These are phyloP conservation scores for Debaryomyces hansenii DNA, from an alignment of 805 yeast genomes.

Conservation along the genomic window DNA sequence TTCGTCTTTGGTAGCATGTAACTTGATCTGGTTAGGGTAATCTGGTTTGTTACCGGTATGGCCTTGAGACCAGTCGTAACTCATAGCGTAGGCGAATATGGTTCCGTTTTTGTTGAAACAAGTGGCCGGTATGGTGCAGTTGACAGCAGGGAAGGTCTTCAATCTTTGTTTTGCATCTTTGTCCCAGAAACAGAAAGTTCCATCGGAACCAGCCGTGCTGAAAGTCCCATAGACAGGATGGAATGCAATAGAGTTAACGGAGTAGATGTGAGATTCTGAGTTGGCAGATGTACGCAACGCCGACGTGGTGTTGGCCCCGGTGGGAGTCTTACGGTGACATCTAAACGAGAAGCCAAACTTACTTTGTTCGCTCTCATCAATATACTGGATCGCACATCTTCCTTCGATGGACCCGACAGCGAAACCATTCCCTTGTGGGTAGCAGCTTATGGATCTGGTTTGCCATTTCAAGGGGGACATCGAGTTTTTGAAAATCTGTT, in stretches of 20 bases:
- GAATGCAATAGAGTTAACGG: slow-evolving; percentile 78
- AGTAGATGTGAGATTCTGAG: slow-evolving; percentile 64
- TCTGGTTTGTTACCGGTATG: slow-evolving; percentile 73
- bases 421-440: slow-evolving; percentile 89
- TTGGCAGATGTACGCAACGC: slow-evolving; percentile 24
- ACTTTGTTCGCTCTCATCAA: slow-evolving; percentile 76
- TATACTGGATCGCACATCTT: slow-evolving; percentile 90
- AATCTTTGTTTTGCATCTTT: slow-evolving; percentile 87
- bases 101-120: slow-evolving; percentile 82
- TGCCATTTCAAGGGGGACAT: slow-evolving; percentile 87
- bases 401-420: slow-evolving; percentile 95
- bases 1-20: slow-evolving; percentile 83
- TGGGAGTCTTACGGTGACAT: slow-evolving; percentile 77
- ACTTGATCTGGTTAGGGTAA: slow-evolving; percentile 70
- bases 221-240: slow-evolving; percentile 92
- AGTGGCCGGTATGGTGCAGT: slow-evolving; percentile 69
- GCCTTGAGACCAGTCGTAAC: slow-evolving; percentile 97
- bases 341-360: slow-evolving; percentile 83
- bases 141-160: slow-evolving; percentile 70
- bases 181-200: slow-evolving; percentile 94
- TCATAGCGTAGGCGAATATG: slow-evolving; percentile 85
- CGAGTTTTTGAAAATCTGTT: slow-evolving; percentile 68
- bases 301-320: slow-evolving; percentile 31
- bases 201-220: slow-evolving; percentile 93
- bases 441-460: slow-evolving; percentile 79